Base-by-base conservation (phyloP, 305 asterid genomes). In the Andrographis paniculata region DNA sequence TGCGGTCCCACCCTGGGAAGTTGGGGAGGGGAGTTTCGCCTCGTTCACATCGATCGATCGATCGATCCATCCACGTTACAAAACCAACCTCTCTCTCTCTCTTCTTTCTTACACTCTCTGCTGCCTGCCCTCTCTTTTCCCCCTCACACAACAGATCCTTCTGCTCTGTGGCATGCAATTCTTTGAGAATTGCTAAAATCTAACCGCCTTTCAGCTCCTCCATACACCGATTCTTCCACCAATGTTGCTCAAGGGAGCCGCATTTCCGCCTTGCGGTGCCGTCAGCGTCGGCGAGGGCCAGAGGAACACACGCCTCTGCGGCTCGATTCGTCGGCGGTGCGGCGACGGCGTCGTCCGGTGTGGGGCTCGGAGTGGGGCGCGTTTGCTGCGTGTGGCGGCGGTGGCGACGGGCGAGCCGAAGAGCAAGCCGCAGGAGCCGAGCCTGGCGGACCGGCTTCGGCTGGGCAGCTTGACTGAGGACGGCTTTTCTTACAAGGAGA, bases 401-500 rank as follows among this genome's bases (percentile, higher is more conserved):
- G 93, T 81, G 56, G 75, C 77, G 9, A 76, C 87, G 4, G 77
- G 69, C 17, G 82, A 78, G 70, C 64, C 63, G 28, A 67, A 46
- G 57, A 65, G 66, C 54, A 75, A 57, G 62, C 60, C 47, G 63
- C 63, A 40, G 57, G 68, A 72, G 62, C 74, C 77, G 28, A 76
- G 81, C 55, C 65, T 86, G 5, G 94, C 92, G 10, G 88, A 91
- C 75, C 78, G 87, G 64, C 84, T 82, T 18, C 71, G 95, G 67
- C 80, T 82, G 6, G 98, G 98, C 51, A 86, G 77, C 56, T 70
- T 67, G 65, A 56, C 74, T 8, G 75, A 70, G 38, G 81, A 70
- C 53, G 75, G 96, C 13, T 61, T 86, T 67, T 86, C 96, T 55
- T 91, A 91, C 55, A 86, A 78, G 46, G 98, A 86, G 74, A 82